Base-by-base conservation (phyloP, 1,284 basidiomycete genomes). In the Xanthoconium separans region DNA sequence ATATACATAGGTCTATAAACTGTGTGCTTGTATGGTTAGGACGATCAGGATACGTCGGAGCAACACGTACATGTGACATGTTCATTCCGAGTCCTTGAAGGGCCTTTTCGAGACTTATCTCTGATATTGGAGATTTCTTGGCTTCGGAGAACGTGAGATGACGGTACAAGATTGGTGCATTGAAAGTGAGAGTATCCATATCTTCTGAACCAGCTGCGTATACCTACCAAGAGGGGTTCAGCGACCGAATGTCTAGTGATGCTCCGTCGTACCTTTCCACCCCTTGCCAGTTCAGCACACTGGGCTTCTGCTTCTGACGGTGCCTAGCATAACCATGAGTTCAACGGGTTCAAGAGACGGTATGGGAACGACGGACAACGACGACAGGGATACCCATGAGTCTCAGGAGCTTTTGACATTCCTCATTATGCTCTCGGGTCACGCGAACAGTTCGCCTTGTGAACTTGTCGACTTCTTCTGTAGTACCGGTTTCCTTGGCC, bases 81-180 rank as follows among this genome's bases (percentile, higher is more conserved):
- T 81, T 75, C 92, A 99, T 94, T 6, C 89, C 83, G 0, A 99
- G 79, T 0, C 95, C 97, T 54, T 95, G 84, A 2, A 99, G 77
- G 0, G 89, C 95, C 51, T 84, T 84, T 55, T 88, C 73, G 3
- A 99, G 85, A 60, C 84, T 84, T 57, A 99, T 94, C 68, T 98
- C 94, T 60, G 87, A 90, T 61, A 99, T 98, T n/a, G 97, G 96
- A 63, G 93, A 86, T 71, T 98, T 99, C 72, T 97, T 95, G 27
- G 95, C 95, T 70, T 99, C 97, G n/a, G 93, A 95, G 72, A 98
- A 98, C 8, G 97, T 99, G 50, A 99, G 83, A 73, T 98, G 96
- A 45, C 96, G 93, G 61, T 93, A 88, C 10, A 99, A 80, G 50
- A 97, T 88, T 0, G 96, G 95, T 1, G 96, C 78, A 61, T 85